A percentile compares a stretch with the other conserved stretches of the same genome.
Conservation (phyloP, 495 filamentous ascomycete species). For the Viridothelium virens region DNA sequence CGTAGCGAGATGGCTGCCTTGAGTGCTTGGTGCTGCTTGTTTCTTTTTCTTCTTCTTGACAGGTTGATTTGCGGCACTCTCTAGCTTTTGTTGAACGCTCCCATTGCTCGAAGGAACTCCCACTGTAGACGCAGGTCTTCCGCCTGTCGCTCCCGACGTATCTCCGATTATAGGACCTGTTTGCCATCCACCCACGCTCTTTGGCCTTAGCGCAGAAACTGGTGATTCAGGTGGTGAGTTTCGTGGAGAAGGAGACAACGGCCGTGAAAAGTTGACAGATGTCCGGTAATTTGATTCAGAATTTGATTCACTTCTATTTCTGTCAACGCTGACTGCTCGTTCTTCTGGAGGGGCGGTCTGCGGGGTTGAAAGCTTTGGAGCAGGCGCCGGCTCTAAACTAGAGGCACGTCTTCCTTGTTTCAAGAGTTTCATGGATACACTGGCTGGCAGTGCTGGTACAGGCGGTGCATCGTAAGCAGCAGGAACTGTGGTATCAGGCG, state of each 20-base stretch:
- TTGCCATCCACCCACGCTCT: constrained; percentile 2
- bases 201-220: neutral
- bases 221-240: neutral
- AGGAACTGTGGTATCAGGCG: neutral
- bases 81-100: constrained; percentile 34
- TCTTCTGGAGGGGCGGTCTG: constrained; percentile 19
- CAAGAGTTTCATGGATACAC: constrained; percentile 37
- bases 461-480: constrained; percentile 52
- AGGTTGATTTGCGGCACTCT: constrained; percentile 43
- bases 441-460: constrained; percentile 60
- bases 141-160: neutral
- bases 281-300: constrained; percentile 14
- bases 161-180: constrained; percentile 3
- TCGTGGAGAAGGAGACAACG: constrained; percentile 44
- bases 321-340: constrained; percentile 43
- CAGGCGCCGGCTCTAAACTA: constrained; percentile 44
- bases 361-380: neutral
- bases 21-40: constrained; percentile 33
- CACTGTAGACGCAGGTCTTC: neutral
- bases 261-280: constrained; percentile 84
- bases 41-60: constrained; percentile 49
- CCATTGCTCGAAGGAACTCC: neutral
- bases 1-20: constrained; percentile 41
- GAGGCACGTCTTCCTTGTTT: constrained; percentile 38
- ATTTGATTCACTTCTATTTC: constrained; percentile 19